These are phyloP conservation scores for Prunus dulcis DNA, from an alignment of 306 rosid genomes.

Conservation along the genomic window DNA sequence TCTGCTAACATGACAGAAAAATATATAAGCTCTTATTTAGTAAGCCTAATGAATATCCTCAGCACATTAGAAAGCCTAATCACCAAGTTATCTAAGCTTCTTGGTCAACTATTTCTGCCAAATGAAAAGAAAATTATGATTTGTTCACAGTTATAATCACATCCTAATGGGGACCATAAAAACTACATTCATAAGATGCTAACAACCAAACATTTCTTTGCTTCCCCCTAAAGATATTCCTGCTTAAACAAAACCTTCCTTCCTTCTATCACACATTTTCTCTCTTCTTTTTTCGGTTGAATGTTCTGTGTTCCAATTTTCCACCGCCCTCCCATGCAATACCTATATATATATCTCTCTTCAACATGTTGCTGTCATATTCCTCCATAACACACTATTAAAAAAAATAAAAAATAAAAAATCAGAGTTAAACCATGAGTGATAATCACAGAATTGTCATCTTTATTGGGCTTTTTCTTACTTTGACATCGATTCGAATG, in stretches of 20 bases:
- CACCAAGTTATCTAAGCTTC: background rate
- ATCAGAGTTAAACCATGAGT: slow-evolving; percentile 35
- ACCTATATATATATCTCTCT: slow-evolving; percentile 35
- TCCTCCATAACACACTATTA: background rate
- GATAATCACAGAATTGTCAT: slow-evolving; percentile 24
- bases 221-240: slow-evolving; percentile 74
- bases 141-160: slow-evolving; percentile 15
- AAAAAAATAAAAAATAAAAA: background rate
- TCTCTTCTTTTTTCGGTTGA: background rate
- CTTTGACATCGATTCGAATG: slow-evolving; percentile 27
- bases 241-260: slow-evolving; percentile 29
- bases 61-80: slow-evolving; percentile 5
- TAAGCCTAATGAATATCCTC: slow-evolving; percentile 1
- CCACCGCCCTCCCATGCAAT: slow-evolving; percentile 28
- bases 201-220: slow-evolving; percentile 41
- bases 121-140: background rate
- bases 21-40: slow-evolving; percentile 3
- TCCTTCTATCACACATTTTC: slow-evolving; percentile 28
- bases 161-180: slow-evolving; percentile 18
- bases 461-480: slow-evolving; percentile 38
- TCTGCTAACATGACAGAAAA: slow-evolving; percentile 12
- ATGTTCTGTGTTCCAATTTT: slow-evolving; percentile 12
- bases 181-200: slow-evolving; percentile 23
- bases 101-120: background rate
- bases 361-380: slow-evolving; percentile 7